Percentiles rank a stretch among this genome's conserved stretches.
Evolutionary conservation across 768 basidiomycete species (phyloP).

Genomic region (Cyathus striatus): DNA sequence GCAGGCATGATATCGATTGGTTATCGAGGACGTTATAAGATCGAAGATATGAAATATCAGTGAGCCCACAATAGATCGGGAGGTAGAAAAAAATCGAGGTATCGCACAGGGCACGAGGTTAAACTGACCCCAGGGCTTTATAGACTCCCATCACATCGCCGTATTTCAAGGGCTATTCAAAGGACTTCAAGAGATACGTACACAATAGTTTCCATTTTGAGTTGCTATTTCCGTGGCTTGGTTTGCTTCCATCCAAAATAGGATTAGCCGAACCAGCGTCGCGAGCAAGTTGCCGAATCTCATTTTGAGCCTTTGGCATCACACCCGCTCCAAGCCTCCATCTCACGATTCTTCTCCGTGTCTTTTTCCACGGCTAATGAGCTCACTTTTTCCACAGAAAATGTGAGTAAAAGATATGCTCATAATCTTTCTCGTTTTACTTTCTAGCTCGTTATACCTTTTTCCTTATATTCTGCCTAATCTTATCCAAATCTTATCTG

Average conservation of each 20-base stretch:
- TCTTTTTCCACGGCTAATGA: too few species aligned
- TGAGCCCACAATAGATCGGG: constrained; percentile 3
- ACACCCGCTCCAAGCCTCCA: too few species aligned
- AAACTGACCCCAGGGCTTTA: not conserved
- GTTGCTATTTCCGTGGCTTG: constrained; percentile 1
- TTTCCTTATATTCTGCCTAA: too few species aligned
- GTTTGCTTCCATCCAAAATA: not conserved
- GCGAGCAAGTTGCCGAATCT: not conserved
- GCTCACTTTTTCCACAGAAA: too few species aligned
- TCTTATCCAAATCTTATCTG: too few species aligned
- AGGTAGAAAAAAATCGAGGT: constrained; percentile 2
- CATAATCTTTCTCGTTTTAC: too few species aligned
- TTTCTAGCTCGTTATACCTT: too few species aligned
- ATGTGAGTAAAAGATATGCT: too few species aligned
- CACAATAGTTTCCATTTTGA: constrained; percentile 15
- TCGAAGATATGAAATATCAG: constrained; percentile 10
- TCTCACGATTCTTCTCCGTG: too few species aligned
- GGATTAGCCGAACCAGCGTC: not conserved
- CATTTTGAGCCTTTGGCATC: not conserved
- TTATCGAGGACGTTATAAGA: constrained; percentile 10
- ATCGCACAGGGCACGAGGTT: constrained; percentile 1
- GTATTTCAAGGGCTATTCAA: constrained; percentile 3
- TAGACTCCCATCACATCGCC: not conserved
- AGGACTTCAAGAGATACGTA: constrained; percentile 5
- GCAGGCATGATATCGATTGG: constrained; percentile 30